Conservation (phyloP, 2,329 filamentous ascomycete genomes). For the Neonectria magnoliae region DNA sequence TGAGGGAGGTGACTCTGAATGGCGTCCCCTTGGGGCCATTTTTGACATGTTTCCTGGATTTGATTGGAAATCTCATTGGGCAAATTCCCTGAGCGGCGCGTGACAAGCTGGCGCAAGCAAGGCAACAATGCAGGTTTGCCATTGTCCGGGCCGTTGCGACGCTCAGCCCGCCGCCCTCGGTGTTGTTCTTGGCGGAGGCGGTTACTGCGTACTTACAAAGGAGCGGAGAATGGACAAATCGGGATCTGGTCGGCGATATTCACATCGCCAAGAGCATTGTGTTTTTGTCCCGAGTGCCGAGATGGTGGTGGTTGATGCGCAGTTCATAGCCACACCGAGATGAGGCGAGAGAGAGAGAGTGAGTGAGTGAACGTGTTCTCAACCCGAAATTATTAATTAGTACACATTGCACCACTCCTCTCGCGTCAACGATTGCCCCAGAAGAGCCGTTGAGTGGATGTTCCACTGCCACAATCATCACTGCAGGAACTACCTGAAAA, state of each 20-base stretch:
- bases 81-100: background rate
- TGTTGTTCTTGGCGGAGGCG: background rate
- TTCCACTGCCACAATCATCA: background rate
- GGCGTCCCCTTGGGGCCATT: background rate
- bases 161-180: background rate
- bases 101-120: background rate
- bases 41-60: background rate
- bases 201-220: background rate
- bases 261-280: background rate
- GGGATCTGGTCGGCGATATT: background rate
- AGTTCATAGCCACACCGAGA: background rate
- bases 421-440: background rate
- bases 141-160: background rate
- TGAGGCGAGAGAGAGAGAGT: too few relatives aligned
- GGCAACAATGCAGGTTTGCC: background rate
- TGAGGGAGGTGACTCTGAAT: background rate
- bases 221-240: background rate
- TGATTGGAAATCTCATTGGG: background rate
- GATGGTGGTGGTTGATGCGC: background rate
- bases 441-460: background rate
- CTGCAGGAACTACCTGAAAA: background rate
- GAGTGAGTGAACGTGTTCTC: background rate
- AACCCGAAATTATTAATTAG: background rate
- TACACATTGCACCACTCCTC: background rate
- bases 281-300: background rate